phyloP scores from a whole-genome alignment of 176 grass and related monocot species.

The Carex parvula region DNA sequence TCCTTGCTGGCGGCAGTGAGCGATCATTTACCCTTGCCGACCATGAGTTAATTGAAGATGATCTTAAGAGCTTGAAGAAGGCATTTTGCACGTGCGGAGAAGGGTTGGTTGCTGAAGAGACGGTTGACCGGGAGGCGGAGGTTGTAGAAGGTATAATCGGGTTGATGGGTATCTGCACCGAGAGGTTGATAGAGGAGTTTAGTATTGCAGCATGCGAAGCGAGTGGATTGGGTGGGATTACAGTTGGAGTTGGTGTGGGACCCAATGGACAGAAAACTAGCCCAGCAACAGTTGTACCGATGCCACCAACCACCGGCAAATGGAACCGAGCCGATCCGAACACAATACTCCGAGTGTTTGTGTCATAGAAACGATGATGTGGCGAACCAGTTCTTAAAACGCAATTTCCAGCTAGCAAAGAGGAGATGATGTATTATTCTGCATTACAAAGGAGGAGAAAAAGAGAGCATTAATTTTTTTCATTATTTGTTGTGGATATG shows the following conservation, averaged over 20 bases:
- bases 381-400: slow-evolving; percentile 82
- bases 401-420: slow-evolving; percentile 71
- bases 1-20: slow-evolving; percentile 52
- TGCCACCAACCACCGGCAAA: slow-evolving; percentile 60
- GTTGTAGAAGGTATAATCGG: slow-evolving; percentile 47
- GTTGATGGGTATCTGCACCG: slow-evolving; percentile 60
- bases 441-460: background rate
- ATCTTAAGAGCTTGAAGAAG: slow-evolving; percentile 67
- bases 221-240: slow-evolving; percentile 26
- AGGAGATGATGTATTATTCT: slow-evolving; percentile 39
- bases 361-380: slow-evolving; percentile 76
- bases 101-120: slow-evolving; percentile 64
- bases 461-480: background rate
- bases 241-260: background rate
- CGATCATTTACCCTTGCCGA: slow-evolving; percentile 51
- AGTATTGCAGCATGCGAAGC: slow-evolving; percentile 47
- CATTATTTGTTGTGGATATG: slow-evolving; percentile 9
- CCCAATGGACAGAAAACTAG: background rate
- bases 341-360: slow-evolving; percentile 72
- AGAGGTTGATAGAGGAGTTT: slow-evolving; percentile 62
- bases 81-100: slow-evolving; percentile 77
- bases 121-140: slow-evolving; percentile 51
- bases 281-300: slow-evolving; percentile 20
- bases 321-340: slow-evolving; percentile 68
- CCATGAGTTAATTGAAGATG: slow-evolving; percentile 54